phyloP scores from a whole-genome alignment of 1,139 yeast species.

The Geotrichum reessii region DNA sequence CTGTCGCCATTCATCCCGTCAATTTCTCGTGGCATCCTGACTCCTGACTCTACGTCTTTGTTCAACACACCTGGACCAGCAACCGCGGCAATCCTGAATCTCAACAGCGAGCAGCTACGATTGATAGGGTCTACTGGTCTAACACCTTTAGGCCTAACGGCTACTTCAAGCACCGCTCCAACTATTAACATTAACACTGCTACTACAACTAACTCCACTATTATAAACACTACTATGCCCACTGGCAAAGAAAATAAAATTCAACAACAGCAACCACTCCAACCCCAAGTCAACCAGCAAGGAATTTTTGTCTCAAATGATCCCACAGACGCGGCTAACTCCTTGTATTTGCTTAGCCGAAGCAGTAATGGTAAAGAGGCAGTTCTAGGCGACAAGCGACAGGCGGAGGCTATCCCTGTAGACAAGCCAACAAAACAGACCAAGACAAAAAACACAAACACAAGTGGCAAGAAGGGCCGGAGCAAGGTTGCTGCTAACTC shows the following conservation, averaged over 20 bases:
- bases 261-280: constrained; percentile 4
- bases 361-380: constrained; percentile 8
- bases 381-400: background rate
- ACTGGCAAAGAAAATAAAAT: background rate
- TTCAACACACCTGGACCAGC: constrained; percentile 38
- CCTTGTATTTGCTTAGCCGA: constrained; percentile 17
- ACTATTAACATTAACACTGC: background rate
- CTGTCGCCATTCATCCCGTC: constrained; percentile 27
- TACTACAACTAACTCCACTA: background rate
- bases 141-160: constrained; percentile 14
- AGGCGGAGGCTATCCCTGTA: background rate
- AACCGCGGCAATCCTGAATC: constrained; percentile 36
- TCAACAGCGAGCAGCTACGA: constrained; percentile 19
- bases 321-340: constrained; percentile 18
- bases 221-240: background rate
- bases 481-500: background rate
- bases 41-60: constrained; percentile 35
- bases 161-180: constrained; percentile 9
- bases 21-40: constrained; percentile 17
- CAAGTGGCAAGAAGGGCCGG: background rate
- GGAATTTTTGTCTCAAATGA: constrained; percentile 1
- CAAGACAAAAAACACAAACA: background rate
- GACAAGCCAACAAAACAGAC: background rate
- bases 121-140: constrained; percentile 17
- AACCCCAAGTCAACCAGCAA: constrained; percentile 8